These are phyloP conservation scores for Aspergillus pseudotamarii DNA, from an alignment of 2,329 filamentous ascomycete species.

Conservation along the genomic window DNA sequence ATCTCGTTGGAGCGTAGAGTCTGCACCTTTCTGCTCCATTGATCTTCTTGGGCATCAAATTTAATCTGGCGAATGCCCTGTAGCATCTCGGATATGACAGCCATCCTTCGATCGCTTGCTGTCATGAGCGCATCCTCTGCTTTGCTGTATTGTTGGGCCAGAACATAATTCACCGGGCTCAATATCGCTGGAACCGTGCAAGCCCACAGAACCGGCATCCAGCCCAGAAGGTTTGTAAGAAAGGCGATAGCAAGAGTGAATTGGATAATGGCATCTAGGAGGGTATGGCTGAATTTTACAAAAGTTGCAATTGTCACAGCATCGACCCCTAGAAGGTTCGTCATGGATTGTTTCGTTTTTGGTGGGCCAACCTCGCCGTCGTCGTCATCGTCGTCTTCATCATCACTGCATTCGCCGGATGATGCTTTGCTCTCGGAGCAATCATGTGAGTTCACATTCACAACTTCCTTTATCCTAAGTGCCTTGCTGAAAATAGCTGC, in stretches of 20 bases:
- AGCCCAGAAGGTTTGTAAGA: constrained; percentile 68
- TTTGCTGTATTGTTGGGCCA: constrained; percentile 65
- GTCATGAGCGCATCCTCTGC: constrained; percentile 72
- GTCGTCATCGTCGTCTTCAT: constrained; percentile 43
- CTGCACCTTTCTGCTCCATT: constrained; percentile 72
- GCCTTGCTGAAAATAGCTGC: constrained; percentile 74
- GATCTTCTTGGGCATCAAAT: constrained; percentile 72
- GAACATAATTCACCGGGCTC: constrained; percentile 68
- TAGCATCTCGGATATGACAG: constrained; percentile 72
- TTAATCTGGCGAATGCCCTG: constrained; percentile 83
- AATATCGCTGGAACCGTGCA: constrained; percentile 65
- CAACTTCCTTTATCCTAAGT: constrained; percentile 71
- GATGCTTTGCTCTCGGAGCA: constrained; percentile 28
- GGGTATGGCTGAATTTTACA: constrained; percentile 64
- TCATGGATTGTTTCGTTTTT: constrained; percentile 60
- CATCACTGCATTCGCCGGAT: background rate
- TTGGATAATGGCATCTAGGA: constrained; percentile 65
- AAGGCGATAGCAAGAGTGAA: constrained; percentile 67
- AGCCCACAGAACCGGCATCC: constrained; percentile 67
- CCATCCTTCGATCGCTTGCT: constrained; percentile 74
- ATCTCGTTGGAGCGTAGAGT: constrained; percentile 68
- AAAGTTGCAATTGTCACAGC: constrained; percentile 69
- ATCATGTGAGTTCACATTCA: constrained; percentile 33
- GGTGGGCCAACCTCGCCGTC: constrained; percentile 40
- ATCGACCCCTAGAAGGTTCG: constrained; percentile 77